phyloP scores from a whole-genome alignment of 2,329 filamentous ascomycete genomes.

The Talaromyces sp. region DNA sequence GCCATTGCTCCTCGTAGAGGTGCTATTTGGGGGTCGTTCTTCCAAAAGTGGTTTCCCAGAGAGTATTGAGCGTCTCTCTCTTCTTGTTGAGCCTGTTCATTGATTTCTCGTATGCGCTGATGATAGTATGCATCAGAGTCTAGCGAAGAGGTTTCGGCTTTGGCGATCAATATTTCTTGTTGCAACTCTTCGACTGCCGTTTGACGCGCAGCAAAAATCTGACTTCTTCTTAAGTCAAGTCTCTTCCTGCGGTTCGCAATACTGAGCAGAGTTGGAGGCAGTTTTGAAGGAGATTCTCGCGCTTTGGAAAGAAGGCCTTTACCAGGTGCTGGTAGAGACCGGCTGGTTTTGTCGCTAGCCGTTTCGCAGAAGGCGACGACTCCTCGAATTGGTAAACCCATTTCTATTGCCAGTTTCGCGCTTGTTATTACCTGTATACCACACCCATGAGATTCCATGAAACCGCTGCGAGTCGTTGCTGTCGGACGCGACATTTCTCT shows the following conservation, averaged over 20 bases:
- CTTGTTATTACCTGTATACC: slow-evolving; percentile 39
- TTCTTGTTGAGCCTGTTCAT: neutral
- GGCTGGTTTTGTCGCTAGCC: slow-evolving; percentile 97
- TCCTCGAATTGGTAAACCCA: slow-evolving; percentile 68
- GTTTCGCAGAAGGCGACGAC: slow-evolving; percentile 88
- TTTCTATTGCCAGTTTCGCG: slow-evolving; percentile 7
- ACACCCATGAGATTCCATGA: slow-evolving; percentile 98
- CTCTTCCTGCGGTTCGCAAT: slow-evolving; percentile 96
- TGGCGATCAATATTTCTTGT: neutral
- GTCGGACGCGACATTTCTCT: slow-evolving; percentile 93
- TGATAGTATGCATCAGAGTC: slow-evolving; percentile 52
- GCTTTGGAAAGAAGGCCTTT: slow-evolving; percentile 77
- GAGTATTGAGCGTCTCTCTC: neutral
- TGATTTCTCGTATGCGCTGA: slow-evolving; percentile 74
- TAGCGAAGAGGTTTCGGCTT: neutral
- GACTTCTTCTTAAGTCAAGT: slow-evolving; percentile 84
- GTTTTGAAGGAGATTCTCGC: slow-evolving; percentile 81
- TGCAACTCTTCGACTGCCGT: neutral
- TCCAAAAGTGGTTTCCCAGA: slow-evolving; percentile 99
- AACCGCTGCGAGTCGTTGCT: slow-evolving; percentile 91
- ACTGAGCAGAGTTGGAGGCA: slow-evolving; percentile 89
- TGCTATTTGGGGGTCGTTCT: slow-evolving; percentile 84
- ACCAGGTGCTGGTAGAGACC: slow-evolving; percentile 93
- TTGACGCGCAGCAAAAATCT: slow-evolving; percentile 68
- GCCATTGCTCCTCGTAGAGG: slow-evolving; percentile 92